Evolutionary conservation across 2,329 filamentous ascomycete genomes (phyloP).

Genomic region (Lachnellula suecica): DNA sequence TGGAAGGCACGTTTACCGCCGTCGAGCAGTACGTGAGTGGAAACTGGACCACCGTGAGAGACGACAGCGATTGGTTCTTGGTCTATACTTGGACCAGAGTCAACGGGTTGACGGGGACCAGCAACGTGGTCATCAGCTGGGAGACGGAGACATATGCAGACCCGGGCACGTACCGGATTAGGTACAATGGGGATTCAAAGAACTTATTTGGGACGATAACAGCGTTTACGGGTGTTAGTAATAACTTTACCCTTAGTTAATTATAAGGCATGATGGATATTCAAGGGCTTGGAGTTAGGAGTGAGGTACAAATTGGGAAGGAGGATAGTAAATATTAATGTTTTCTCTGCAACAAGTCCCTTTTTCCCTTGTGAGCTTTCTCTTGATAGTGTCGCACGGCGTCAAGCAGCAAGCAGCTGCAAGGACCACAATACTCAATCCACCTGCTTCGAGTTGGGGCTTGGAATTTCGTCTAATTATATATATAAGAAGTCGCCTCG

Average conservation of each 20-base stretch:
- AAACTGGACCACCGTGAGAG: constrained; percentile 64
- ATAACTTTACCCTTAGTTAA: constrained; percentile 23
- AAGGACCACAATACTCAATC: too few species aligned
- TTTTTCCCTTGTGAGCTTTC: background rate
- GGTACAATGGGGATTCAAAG: constrained; percentile 85
- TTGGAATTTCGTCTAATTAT: too few species aligned
- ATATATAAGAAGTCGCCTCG: too few species aligned
- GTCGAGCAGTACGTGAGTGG: constrained; percentile 60
- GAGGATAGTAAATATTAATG: background rate
- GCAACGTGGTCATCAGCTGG: constrained; percentile 78
- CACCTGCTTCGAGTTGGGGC: too few species aligned
- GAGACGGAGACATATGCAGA: constrained; percentile 61
- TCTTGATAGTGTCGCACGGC: too few species aligned
- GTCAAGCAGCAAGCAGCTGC: too few species aligned
- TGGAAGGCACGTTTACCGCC: constrained; percentile 74
- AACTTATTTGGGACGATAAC: constrained; percentile 54
- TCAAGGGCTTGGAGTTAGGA: background rate
- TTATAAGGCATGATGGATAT: background rate
- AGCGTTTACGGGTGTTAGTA: constrained; percentile 66
- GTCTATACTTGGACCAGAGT: constrained; percentile 77
- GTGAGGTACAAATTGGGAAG: background rate
- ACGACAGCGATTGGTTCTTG: constrained; percentile 81
- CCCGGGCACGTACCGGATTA: constrained; percentile 70
- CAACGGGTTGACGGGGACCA: constrained; percentile 67
- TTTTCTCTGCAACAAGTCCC: background rate